phyloP scores from a whole-genome alignment of 352 stramenopile genomes.

The Stramenopiles sp. region DNA sequence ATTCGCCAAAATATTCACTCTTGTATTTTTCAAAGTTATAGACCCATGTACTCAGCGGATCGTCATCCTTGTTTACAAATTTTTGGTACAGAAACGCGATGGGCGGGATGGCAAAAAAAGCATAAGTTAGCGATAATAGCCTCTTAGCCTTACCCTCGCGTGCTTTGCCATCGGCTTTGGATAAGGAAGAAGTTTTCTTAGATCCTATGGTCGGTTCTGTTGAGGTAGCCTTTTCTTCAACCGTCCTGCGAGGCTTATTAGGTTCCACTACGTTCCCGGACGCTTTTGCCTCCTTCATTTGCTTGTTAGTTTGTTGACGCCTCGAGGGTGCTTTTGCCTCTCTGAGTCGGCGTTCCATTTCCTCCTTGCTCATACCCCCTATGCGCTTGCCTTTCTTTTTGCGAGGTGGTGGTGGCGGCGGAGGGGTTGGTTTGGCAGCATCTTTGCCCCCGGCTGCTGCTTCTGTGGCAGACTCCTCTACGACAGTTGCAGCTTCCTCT shows the following conservation, averaged over 20 bases:
- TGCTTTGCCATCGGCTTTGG: no score
- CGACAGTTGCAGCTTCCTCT: background rate
- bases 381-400: background rate
- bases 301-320: background rate
- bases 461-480: background rate
- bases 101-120: no score
- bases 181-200: no score
- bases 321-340: background rate
- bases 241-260: background rate
- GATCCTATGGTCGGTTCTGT: no score
- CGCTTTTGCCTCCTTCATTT: background rate
- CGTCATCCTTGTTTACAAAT: background rate
- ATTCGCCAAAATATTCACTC: background rate
- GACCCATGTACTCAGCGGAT: background rate
- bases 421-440: background rate
- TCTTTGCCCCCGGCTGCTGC: background rate
- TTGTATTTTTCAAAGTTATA: background rate
- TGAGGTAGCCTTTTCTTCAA: background rate
- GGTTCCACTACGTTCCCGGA: background rate
- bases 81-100: no score
- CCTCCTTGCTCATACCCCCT: background rate
- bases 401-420: slow-evolving; percentile 4
- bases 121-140: background rate
- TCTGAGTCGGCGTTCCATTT: background rate
- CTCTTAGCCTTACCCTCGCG: background rate